These are phyloP conservation scores for Ceratobasidium sp. DNA, from an alignment of 1,284 basidiomycete species.

Conservation along the genomic window DNA sequence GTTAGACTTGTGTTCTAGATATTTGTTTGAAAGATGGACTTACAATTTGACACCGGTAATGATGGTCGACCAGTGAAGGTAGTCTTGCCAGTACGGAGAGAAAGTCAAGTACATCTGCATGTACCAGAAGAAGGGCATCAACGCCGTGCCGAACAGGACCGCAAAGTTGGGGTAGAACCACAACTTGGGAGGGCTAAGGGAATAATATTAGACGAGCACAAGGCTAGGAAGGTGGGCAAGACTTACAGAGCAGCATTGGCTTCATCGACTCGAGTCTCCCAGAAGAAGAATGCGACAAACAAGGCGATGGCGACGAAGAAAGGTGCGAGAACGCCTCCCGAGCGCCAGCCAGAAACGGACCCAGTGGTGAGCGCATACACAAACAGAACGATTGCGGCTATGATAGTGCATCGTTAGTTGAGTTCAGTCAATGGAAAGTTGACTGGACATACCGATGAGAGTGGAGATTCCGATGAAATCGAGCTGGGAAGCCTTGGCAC, in stretches of 20 bases:
- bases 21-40: not conserved
- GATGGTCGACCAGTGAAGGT: slow-evolving; percentile 44
- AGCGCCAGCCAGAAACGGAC: slow-evolving; percentile 62
- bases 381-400: slow-evolving; percentile 61
- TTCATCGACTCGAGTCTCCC: slow-evolving; percentile 59
- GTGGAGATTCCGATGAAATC: slow-evolving; percentile 56
- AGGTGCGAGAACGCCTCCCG: slow-evolving; percentile 61
- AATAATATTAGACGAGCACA: not conserved
- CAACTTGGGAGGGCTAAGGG: slow-evolving; percentile 58
- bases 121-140: slow-evolving; percentile 61
- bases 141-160: slow-evolving; percentile 58
- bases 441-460: slow-evolving; percentile 54
- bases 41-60: slow-evolving; percentile 45
- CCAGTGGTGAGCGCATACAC: slow-evolving; percentile 66
- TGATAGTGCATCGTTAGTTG: not conserved
- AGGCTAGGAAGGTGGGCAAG: not conserved
- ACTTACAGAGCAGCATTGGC: slow-evolving; percentile 60
- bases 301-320: slow-evolving; percentile 61
- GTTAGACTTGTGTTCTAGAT: not conserved
- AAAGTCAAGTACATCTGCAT: slow-evolving; percentile 45
- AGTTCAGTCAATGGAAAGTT: not conserved
- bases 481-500: slow-evolving; percentile 53
- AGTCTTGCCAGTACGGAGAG: slow-evolving; percentile 39
- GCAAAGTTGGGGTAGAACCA: slow-evolving; percentile 61
- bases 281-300: slow-evolving; percentile 60